Evolutionary conservation across 1,284 basidiomycete genomes (phyloP), one percentile per base, ranked within the genome.

Genomic region (Ceratobasidium sp.): DNA sequence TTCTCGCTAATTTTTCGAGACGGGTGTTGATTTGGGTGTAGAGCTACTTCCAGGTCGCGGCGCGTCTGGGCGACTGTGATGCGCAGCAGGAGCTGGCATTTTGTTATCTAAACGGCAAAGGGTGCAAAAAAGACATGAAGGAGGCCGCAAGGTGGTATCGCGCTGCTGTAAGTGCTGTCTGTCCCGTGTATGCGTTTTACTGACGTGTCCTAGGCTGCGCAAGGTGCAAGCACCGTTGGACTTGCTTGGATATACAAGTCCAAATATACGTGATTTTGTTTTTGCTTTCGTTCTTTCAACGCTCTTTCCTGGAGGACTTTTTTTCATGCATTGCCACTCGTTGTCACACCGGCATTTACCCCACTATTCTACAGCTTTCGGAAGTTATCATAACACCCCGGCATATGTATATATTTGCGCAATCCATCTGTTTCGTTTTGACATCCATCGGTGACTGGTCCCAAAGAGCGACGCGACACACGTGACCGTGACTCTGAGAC

Each of bases 111-210:
- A 93, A 94, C 78, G 94, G 92, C 6, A 94, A 91, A 78, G 94
- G 94, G 4, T 93, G 92, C 81, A 96, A 95, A 86, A 96, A 94
- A 83, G 89, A 96, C 82, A 87, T 90, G 79, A 93, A 91, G 78
- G 90, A 90, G 80, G 91, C 95, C 1, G 94, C 95, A 0, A 90
- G 89, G 82, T 96, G 95, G 90, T 96, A 96, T 82, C 89, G 94
- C 19, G 88, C 90, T 72, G 95, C 94, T 29, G 90, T 94, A 75
- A 81, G 87, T 84, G 48, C 56, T 58, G 3, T 41, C 56, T 7
- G 53, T 46, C 74, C 74, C n/a, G 46, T 68, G 53, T 74, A 66
- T 51, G 22, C 59, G 74, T 19, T n/a, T 29, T 64, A 53, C 16
- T 54, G 65, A 54, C 74, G 39, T 54, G 65, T 16, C 62, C 74